These are phyloP conservation scores for Symmetrospora coprosmae DNA, from an alignment of 768 basidiomycete species.

Conservation along the genomic window DNA sequence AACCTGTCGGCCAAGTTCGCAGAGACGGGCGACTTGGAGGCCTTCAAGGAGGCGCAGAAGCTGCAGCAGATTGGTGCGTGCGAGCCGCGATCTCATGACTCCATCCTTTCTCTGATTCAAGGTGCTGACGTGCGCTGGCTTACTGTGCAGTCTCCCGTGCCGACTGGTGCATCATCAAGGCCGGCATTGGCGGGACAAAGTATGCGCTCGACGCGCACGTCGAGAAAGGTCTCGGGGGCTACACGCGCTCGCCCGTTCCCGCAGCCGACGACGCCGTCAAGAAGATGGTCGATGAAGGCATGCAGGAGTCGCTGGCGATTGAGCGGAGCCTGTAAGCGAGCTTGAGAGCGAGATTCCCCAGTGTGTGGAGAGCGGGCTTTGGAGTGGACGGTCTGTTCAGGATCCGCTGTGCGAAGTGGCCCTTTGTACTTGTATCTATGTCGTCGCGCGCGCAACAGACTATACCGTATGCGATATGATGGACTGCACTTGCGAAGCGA, in stretches of 20 bases:
- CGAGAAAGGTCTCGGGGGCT: constrained; percentile 36
- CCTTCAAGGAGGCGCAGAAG: constrained; percentile 34
- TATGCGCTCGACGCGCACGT: constrained; percentile 37
- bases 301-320: constrained; percentile 24
- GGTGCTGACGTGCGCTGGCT: neutral
- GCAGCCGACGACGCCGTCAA: constrained; percentile 32
- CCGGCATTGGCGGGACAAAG: constrained; percentile 37
- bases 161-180: constrained; percentile 39
- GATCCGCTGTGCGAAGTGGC: no score
- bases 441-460: no score
- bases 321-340: neutral
- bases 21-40: constrained; percentile 33
- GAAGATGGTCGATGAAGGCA: constrained; percentile 36
- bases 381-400: no score
- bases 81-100: neutral
- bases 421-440: no score
- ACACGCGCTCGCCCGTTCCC: constrained; percentile 35
- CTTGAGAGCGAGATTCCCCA: no score
- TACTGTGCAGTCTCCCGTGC: constrained; percentile 34
- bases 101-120: neutral
- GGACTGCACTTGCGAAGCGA: no score
- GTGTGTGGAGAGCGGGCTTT: no score
- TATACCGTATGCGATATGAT: no score
- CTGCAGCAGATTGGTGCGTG: constrained; percentile 35
- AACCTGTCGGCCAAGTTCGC: constrained; percentile 34